Base-by-base conservation (phyloP, 495 filamentous ascomycete genomes). In the Trichocladium uniseriatum region DNA sequence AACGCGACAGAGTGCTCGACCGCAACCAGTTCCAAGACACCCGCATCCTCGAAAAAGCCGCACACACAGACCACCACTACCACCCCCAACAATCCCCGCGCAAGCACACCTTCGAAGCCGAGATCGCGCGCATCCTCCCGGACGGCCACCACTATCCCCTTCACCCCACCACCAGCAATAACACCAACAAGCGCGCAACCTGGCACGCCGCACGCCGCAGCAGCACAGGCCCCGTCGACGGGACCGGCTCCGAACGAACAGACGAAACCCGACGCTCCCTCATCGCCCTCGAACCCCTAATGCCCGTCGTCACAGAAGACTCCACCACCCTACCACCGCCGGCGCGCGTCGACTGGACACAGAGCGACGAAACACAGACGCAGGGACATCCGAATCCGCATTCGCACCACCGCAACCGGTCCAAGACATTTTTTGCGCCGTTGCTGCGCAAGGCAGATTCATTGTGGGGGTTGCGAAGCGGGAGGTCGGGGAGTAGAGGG, bases 321-420 rank as follows among this genome's bases (percentile, higher is more conserved):
- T n/a, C n/a, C 21, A 27, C 5, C 9, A 32, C 42, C 18, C 49
- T 29, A 2, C 31, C 48, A 0, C 43, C 55, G 22, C 28, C 57
- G 38, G 64, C 65, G 34, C 66, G 69, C 27, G 66, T 68, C 39
- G 70, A 74, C 53, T 74, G 70, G 70, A 67, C 68, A 44, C 68
- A 72, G 57, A 68, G 65, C 54, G 71, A 72, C 56, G 68, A 74
- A 60, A 36, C 8, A 22, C 18, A n/a, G 20, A 35, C 6, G 34
- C 29, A 28, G 44, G 4, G 5, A 2, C 20, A 40, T 3, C 38
- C 19, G 16, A 3, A 22, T 3, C 22, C 15, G 5, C 41, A 43
- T 2, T 24, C n/a, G 5, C 41, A 43, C 9, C 41, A 41, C 7
- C 20, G 13, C 11, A 7, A 28, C 10, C 50, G 38, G 35, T 39